These are phyloP conservation scores for Alternaria solani DNA, from an alignment of 2,329 filamentous ascomycete species.

Conservation along the genomic window DNA sequence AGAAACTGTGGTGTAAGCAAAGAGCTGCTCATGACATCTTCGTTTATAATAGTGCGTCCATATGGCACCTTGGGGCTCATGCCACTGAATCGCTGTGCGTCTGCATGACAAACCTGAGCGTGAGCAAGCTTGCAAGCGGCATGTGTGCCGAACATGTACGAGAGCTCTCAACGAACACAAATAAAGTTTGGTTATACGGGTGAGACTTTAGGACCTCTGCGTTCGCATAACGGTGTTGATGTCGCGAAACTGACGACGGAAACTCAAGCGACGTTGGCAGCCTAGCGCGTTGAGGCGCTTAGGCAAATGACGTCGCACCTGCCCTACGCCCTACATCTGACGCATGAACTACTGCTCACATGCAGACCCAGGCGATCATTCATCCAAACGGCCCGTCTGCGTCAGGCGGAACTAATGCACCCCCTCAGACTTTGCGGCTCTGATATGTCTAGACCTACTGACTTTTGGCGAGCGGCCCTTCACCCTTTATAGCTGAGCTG, in stretches of 20 bases:
- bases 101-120: not conserved
- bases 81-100: too few relatives aligned
- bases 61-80: not conserved
- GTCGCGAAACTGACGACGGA: not conserved
- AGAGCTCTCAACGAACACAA: not conserved
- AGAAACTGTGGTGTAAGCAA: not conserved
- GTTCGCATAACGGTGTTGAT: not conserved
- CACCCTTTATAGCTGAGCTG: slow-evolving; percentile 20
- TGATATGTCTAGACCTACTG: slow-evolving; percentile 9
- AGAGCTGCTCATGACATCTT: not conserved
- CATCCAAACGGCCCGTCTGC: slow-evolving; percentile 28
- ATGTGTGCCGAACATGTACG: not conserved
- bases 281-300: slow-evolving; percentile 5
- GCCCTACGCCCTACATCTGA: slow-evolving; percentile 15
- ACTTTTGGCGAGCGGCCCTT: not conserved
- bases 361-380: slow-evolving; percentile 21
- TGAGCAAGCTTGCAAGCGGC: not conserved
- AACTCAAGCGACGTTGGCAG: not conserved
- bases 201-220: not conserved
- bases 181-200: not conserved
- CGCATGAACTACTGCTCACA: slow-evolving; percentile 24
- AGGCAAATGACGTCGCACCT: slow-evolving; percentile 20
- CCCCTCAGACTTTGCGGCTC: slow-evolving; percentile 19
- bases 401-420: slow-evolving; percentile 31
- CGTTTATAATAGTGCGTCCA: not conserved